Evolutionary conservation across 2,329 filamentous ascomycete genomes (phyloP).

Genomic region (Colletotrichum sp.): DNA sequence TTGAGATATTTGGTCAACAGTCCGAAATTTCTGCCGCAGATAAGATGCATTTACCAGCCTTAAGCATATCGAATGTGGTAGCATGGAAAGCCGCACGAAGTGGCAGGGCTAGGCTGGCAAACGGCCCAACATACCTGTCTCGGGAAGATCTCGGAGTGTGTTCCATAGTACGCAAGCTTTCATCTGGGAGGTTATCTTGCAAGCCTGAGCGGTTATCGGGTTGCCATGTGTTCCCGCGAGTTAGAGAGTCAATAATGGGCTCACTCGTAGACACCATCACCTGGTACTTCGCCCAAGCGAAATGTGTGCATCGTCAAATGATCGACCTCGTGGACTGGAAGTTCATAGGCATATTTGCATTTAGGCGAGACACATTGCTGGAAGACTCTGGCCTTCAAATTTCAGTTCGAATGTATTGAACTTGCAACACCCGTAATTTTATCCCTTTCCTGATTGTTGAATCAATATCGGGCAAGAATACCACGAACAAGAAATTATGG

Average conservation of each 20-base stretch:
- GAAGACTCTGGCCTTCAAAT: background rate
- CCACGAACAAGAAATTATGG: rapidly evolving
- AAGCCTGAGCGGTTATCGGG: background rate
- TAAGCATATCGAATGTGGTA: background rate
- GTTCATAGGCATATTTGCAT: background rate
- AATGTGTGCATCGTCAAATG: background rate
- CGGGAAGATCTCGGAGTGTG: background rate
- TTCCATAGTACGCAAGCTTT: background rate
- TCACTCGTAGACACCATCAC: background rate
- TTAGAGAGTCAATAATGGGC: background rate
- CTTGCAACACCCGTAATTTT: rapidly evolving
- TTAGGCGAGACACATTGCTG: background rate
- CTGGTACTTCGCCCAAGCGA: background rate
- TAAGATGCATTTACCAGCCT: background rate
- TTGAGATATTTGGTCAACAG: background rate
- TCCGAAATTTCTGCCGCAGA: background rate
- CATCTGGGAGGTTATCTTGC: background rate
- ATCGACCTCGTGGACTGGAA: background rate
- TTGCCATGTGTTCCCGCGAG: background rate
- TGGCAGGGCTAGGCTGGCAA: background rate
- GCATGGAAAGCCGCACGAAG: background rate
- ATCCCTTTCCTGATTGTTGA: background rate
- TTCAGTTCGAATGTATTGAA: background rate
- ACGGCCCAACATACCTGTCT: background rate
- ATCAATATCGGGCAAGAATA: background rate